A percentile compares a stretch with the other conserved stretches of the same genome.
Conservation (phyloP, 2,329 filamentous ascomycete genomes). For the Calonectria multiphialidica region DNA sequence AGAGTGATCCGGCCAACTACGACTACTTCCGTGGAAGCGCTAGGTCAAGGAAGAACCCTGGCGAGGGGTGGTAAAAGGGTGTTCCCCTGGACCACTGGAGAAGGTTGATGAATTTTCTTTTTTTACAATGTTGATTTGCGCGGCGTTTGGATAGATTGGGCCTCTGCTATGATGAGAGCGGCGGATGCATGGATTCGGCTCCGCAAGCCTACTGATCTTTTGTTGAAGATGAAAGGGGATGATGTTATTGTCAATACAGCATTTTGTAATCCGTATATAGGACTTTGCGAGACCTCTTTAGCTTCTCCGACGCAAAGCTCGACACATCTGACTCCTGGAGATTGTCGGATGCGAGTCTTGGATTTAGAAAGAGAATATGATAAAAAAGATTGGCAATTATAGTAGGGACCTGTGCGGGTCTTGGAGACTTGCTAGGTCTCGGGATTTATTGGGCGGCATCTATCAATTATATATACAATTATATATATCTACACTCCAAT, state of each 20-base stretch:
- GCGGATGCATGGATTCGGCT: constrained; percentile 9
- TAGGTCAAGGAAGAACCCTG: constrained; percentile 47
- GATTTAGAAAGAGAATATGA: not conserved
- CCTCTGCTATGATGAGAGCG: constrained; percentile 14
- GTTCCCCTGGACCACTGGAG: not conserved
- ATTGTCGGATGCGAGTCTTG: constrained; percentile 1
- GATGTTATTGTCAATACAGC: constrained; percentile 18
- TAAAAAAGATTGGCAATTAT: constrained; percentile 10
- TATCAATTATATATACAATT: not conserved
- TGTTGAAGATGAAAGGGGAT: constrained; percentile 10
- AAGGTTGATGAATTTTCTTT: not conserved
- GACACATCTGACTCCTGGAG: constrained; percentile 6
- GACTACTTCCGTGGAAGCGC: constrained; percentile 66
- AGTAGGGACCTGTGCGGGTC: not conserved
- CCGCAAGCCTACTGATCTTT: constrained; percentile 7
- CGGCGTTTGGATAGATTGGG: constrained; percentile 47
- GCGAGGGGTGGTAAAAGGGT: constrained; percentile 52
- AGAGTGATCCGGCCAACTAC: constrained; percentile 60
- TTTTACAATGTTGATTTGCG: constrained; percentile 38
- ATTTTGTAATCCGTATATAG: constrained; percentile 30
- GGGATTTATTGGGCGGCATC: not conserved
- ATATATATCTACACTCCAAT: not conserved
- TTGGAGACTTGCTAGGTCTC: not conserved
- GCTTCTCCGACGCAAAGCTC: constrained; percentile 12
- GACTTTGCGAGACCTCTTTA: constrained; percentile 13